Base-by-base conservation (phyloP, 2,329 filamentous ascomycete species). In the Colletotrichum liriopes region DNA sequence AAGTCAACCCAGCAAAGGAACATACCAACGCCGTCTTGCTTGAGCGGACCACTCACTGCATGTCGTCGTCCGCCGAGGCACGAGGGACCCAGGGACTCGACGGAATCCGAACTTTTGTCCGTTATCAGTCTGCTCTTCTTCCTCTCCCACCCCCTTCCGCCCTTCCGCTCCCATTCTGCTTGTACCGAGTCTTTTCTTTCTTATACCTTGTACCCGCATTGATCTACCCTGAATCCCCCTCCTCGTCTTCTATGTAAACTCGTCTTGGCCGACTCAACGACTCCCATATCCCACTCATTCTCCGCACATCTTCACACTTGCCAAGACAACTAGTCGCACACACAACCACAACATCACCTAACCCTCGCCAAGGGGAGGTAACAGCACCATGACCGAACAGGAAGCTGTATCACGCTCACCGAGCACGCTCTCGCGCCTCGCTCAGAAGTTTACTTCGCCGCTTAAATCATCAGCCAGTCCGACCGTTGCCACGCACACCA, bases 371-470 rank as follows among this genome's bases (percentile, higher is more conserved):
- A 63, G 69, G 58, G 51, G 43, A 51, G 51, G 51, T n/a, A 59
- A 47, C 43, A 54, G 1, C n/a, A 63, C 18, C 37, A 72, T 72
- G 69, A 55, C 51, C 29, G 23, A 52, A 32, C 45, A 41, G 26
- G 60, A 60, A 58, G 7, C 29, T 23, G 59, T 63, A 12, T 20
- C 52, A 47, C 32, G 65, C 11, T 54, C 70, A 11, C 55, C 65
- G 12, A 69, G 66, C 71, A 73, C 78, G 32, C 75, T 79, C 67
- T 70, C 75, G 1, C 72, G 72, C 32, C 54, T 73, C 14, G 65
- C 72, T n/a, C 71, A 73, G 23, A 74, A 65, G 65, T 51, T 74
- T 32, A 60, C 64, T 16, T 64, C 43, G 20, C 54, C 70, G 3
- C 26, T 67, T 51, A 71, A 73, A 35, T 32, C 16, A 52, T 37